A percentile compares a stretch with the other conserved stretches of the same genome.
These are phyloP conservation scores for Rhizodiscina lignyota DNA, from an alignment of 495 filamentous ascomycete genomes.

Conservation along the genomic window DNA sequence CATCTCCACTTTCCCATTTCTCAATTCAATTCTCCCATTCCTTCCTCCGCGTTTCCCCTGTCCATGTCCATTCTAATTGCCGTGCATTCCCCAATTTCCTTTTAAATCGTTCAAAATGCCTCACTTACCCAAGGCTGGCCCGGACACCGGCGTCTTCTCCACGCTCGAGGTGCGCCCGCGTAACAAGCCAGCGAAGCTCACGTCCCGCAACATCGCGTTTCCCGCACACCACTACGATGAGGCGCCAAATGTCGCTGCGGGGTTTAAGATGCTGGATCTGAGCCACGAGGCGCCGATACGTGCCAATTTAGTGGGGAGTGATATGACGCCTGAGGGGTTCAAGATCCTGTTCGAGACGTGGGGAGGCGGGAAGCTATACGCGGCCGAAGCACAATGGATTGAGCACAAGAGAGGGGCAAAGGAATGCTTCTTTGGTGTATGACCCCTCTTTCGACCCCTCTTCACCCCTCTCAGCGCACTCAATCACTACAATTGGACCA, in stretches of 20 bases:
- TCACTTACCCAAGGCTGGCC: neutral
- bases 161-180: neutral
- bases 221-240: neutral
- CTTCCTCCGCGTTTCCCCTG: too few relatives aligned
- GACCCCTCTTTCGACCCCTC: too few relatives aligned
- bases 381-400: neutral
- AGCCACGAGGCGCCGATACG: neutral
- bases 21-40: too few relatives aligned
- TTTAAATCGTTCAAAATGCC: too few relatives aligned
- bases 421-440: slow-evolving; percentile 1
- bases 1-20: too few relatives aligned
- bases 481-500: too few relatives aligned
- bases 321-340: neutral
- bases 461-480: too few relatives aligned
- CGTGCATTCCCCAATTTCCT: too few relatives aligned
- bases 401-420: slow-evolving; percentile 1
- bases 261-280: slow-evolving; percentile 2
- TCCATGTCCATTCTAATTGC: too few relatives aligned
- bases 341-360: neutral
- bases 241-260: neutral
- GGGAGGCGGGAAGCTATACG: neutral
- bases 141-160: slow-evolving; percentile 1
- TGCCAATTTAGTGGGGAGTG: neutral
- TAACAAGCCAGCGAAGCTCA: neutral
- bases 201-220: neutral